phyloP scores from a whole-genome alignment of 1,284 basidiomycete genomes.

The Singerocomus rubriflavus region DNA sequence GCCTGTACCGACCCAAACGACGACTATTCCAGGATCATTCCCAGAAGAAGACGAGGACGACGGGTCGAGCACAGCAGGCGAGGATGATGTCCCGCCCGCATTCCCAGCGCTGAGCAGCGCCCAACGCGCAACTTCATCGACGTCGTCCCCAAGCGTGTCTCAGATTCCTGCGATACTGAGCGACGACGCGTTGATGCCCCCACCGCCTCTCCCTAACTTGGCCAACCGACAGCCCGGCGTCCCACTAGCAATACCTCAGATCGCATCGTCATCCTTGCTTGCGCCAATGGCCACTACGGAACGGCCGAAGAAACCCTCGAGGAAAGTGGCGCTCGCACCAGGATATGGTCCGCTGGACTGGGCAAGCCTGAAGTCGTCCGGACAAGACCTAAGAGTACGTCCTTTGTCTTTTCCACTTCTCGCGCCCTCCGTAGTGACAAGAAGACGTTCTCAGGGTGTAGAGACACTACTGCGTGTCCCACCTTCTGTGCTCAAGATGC shows the following conservation, averaged over 20 bases:
- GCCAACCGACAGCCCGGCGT: conserved; percentile 45
- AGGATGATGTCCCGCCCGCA: conserved; percentile 72
- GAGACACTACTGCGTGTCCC: conserved; percentile 73
- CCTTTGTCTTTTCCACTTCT: neutral
- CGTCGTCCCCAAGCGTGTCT: conserved; percentile 11
- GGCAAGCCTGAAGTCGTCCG: conserved; percentile 83
- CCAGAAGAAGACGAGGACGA: conserved; percentile 48
- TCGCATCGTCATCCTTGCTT: conserved; percentile 47
- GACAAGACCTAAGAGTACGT: conserved; percentile 69
- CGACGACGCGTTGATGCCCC: conserved; percentile 66
- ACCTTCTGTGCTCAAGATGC: conserved; percentile 79
- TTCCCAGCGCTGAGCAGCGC: conserved; percentile 83
- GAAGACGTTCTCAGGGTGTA: conserved; percentile 46
- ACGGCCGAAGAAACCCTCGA: conserved; percentile 50
- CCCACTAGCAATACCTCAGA: conserved; percentile 27
- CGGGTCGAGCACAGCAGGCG: conserved; percentile 54
- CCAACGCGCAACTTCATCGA: conserved; percentile 54
- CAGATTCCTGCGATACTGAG: conserved; percentile 44
- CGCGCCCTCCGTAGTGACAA: neutral
- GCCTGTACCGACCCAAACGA: neutral
- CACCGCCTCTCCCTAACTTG: conserved; percentile 56
- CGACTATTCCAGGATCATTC: conserved; percentile 24
- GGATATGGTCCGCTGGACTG: conserved; percentile 94
- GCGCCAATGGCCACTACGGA: conserved; percentile 59
- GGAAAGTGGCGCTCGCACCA: conserved; percentile 86